These are phyloP conservation scores for Podospora comata DNA, from an alignment of 495 filamentous ascomycete species.

Conservation along the genomic window DNA sequence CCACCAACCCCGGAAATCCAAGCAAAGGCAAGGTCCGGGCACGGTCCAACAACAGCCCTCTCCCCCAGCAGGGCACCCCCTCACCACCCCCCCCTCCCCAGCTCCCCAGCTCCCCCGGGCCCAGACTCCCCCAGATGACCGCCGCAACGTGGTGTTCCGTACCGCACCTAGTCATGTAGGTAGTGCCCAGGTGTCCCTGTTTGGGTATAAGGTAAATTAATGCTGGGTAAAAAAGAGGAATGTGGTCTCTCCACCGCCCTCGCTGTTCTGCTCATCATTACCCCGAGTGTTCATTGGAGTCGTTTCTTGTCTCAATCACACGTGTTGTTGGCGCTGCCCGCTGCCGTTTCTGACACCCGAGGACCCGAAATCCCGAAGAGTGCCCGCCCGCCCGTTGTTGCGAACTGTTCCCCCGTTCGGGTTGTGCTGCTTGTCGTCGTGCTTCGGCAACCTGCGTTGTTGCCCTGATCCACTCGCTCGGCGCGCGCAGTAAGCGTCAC, in stretches of 20 bases:
- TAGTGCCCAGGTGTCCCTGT: no score
- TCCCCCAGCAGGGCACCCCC: no score
- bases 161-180: no score
- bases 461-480: background rate
- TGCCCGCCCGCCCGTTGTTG: background rate
- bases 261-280: constrained; percentile 46
- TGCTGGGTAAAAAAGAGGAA: background rate
- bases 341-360: background rate
- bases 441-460: background rate
- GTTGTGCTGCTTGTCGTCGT: background rate
- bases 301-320: background rate
- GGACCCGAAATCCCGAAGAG: background rate
- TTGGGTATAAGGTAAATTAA: background rate
- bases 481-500: background rate
- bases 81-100: background rate
- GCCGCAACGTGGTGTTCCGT: background rate
- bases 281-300: constrained; percentile 34
- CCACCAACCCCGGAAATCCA: background rate
- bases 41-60: no score
- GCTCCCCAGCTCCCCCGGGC: background rate
- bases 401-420: background rate
- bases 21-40: background rate
- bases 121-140: background rate
- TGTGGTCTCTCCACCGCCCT: constrained; percentile 6
- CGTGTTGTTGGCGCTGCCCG: background rate